Evolutionary conservation across 371 early-diverging fungal species (phyloP), one percentile per base, ranked within the genome.

Genomic region (Phascolomyces articulosus): DNA sequence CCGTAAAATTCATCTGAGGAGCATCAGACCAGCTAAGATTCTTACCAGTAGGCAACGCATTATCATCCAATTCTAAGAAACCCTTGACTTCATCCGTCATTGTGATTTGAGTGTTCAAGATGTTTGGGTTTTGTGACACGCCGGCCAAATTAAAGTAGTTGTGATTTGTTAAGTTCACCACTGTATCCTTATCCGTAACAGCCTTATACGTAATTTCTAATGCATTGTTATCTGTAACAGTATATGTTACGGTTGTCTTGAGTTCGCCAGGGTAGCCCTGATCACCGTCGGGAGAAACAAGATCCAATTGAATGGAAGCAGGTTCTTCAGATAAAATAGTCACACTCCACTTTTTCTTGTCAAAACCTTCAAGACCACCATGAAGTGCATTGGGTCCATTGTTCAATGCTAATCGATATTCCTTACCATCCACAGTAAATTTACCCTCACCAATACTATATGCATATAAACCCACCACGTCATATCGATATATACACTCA

Each of bases 41-140:
- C 40, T 73, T 69, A 11, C 93, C 92, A 9, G 92, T 91, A 26
- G 93, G 93, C 20, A 90, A 72, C 40, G 85, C 80, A 53, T 74
- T 76, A 1, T 71, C 66, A 59, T 87, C 83, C 21, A 85, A 58
- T 56, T 85, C 85, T 54, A 90, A 70, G 23, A 79, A 77, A 28
- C 79, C 80, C 63, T 79, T 74, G 41, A 86, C 77, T 41, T 77
- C 69, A 24, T 77, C 66, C 1, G 77, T 66, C 77, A 86, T 83
- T 38, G 81, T 66, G 15, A 88, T 63, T 21, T 77, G 70, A 58
- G 88, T 88, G 31, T 84, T 79, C 27, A 78, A 73, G 4, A 83
- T 67, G 23, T 63, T 75, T 16, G 72, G 83, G 58, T 70, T 77
- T 38, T 58, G 66, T 40, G 66, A 73, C 8, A 85, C 71, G 26